Evolutionary conservation across 148 eudicot species (phyloP).

Genomic region (Pharnaceum exiguum): DNA sequence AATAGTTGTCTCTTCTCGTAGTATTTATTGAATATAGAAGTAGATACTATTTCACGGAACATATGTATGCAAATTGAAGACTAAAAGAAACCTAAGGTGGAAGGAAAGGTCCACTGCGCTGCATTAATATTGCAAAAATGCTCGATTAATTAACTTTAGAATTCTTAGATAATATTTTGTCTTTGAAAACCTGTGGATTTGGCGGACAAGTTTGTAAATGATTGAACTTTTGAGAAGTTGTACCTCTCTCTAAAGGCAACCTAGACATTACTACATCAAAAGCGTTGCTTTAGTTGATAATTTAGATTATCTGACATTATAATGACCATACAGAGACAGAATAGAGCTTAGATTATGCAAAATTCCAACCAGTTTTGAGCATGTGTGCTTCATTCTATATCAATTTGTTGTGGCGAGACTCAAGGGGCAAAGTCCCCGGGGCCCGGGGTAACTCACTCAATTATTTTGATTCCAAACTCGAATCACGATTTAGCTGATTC

Average conservation of each 20-base stretch:
- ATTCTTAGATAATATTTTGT: not conserved
- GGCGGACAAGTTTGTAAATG: slow-evolving; percentile 24
- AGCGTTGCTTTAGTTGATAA: not conserved
- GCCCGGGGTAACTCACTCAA: too few relatives aligned
- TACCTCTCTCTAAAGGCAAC: not conserved
- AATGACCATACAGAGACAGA: not conserved
- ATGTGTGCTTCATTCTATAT: slow-evolving; percentile 11
- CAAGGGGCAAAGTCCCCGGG: slow-evolving; percentile 4
- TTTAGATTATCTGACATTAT: slow-evolving; percentile 12
- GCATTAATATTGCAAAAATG: too few relatives aligned
- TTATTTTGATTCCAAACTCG: slow-evolving; percentile 30
- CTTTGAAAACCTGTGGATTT: not conserved
- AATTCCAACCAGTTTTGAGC: not conserved
- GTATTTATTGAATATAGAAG: too few relatives aligned
- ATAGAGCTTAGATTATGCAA: not conserved
- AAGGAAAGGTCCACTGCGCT: too few relatives aligned
- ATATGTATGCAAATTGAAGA: too few relatives aligned
- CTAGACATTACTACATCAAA: not conserved
- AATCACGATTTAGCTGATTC: slow-evolving; percentile 24
- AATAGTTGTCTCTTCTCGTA: too few relatives aligned
- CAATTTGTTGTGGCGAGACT: not conserved
- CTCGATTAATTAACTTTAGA: too few relatives aligned
- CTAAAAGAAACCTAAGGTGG: too few relatives aligned
- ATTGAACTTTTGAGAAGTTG: slow-evolving; percentile 17
- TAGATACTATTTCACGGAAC: too few relatives aligned